These are phyloP conservation scores for Miscanthus lutarioriparius DNA, from an alignment of 176 grass and related monocot species.

Conservation along the genomic window DNA sequence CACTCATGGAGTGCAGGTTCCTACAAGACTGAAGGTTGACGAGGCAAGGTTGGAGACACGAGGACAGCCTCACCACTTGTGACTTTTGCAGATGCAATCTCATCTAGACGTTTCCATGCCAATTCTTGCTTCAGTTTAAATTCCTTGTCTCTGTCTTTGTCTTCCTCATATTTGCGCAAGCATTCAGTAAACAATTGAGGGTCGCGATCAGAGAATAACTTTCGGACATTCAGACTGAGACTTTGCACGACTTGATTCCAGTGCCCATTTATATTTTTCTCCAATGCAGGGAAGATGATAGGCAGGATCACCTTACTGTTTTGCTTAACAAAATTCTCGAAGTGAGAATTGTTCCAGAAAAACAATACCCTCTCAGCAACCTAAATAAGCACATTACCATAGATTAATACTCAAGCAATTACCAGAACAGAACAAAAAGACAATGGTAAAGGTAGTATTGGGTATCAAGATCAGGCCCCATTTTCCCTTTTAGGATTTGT, in stretches of 20 bases:
- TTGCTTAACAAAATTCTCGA: conserved; percentile 29
- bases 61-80: conserved; percentile 40
- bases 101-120: conserved; percentile 46
- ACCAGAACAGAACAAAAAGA: not conserved
- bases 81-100: conserved; percentile 40
- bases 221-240: conserved; percentile 31
- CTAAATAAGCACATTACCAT: conserved; percentile 32
- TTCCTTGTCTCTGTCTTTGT: conserved; percentile 28
- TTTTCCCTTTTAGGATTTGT: not conserved
- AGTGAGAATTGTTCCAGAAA: conserved; percentile 48
- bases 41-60: conserved; percentile 28
- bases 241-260: conserved; percentile 47
- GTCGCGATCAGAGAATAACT: conserved; percentile 36
- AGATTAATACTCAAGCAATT: not conserved
- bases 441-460: not conserved
- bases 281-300: conserved; percentile 49
- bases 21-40: conserved; percentile 21
- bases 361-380: conserved; percentile 52
- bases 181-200: conserved; percentile 35
- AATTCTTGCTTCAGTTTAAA: conserved; percentile 34
- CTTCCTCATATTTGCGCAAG: conserved; percentile 32
- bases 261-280: conserved; percentile 40
- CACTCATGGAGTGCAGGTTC: not conserved
- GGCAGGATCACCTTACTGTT: conserved; percentile 46
- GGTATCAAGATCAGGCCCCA: not conserved